Conservation (phyloP, 495 filamentous ascomycete species). For the Parachaetomium inaequale region DNA sequence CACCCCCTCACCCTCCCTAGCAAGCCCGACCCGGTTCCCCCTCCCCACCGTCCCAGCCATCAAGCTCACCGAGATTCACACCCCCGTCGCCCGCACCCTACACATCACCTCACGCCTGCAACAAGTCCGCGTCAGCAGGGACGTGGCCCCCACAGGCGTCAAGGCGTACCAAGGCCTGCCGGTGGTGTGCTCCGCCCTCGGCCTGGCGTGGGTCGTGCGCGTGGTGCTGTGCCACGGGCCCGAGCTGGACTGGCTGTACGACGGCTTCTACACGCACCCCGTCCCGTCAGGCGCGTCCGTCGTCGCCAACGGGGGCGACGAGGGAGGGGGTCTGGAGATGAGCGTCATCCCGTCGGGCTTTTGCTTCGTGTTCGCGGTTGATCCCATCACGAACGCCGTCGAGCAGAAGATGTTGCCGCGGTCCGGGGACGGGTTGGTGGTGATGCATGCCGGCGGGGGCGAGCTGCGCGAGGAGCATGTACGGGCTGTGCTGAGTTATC, state of each 20-base stretch:
- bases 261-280: background rate
- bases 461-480: background rate
- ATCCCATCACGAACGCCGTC: background rate
- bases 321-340: background rate
- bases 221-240: background rate
- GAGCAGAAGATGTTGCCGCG: background rate
- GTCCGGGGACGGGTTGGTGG: background rate
- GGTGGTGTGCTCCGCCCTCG: background rate
- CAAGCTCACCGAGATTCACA: background rate
- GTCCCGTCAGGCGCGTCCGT: background rate
- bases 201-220: slow-evolving; percentile 2
- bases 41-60: background rate
- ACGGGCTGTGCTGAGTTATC: background rate
- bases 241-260: background rate
- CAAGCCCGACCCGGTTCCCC: background rate
- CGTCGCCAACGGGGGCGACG: background rate
- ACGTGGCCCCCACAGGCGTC: background rate
- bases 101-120: background rate
- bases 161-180: background rate
- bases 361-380: background rate
- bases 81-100: background rate
- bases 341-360: background rate
- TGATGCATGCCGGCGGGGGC: background rate
- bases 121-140: background rate
- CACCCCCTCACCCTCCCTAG: background rate